Base-by-base conservation (phyloP, 2,329 filamentous ascomycete species). In the Fusarium tricinctum region DNA sequence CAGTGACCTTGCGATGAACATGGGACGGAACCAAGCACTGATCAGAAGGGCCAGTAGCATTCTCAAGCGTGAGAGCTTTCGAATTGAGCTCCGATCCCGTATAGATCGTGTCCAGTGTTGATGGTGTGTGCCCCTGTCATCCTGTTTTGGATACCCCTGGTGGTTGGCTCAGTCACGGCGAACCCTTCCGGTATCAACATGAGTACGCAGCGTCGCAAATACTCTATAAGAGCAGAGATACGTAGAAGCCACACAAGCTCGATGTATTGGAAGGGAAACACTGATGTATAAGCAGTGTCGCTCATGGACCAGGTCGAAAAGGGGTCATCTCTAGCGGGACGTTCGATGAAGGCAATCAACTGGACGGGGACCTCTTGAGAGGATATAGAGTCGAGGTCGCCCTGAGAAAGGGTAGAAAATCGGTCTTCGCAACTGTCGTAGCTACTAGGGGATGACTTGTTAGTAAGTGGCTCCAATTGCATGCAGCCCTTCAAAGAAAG, bases 1-100 rank as follows among this genome's bases (percentile, higher is more conserved):
- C 10, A 30, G 28, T 30, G 28, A 13, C 26, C 26, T 26, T 8
- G 26, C 26, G 26, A 26, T 26, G 8, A 26, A 26, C 9, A 26
- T 10, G 9, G 26, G 26, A 26, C 26, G 26, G 26, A 26, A 26
- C 28, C 28, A 5, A 30, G 28, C 14, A 33, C 30, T 14, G 30
- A 15, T 15, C 30, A 26, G 26, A 10, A 10, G 26, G 6, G 30
- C 8, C 7, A 38, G 33, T 3, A 38, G 33, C 15, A 14, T 17
- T n/a, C 33, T 38, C 35, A 38, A 38, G 10, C 8, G 8, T 10
- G 8, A n/a, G 12, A 20, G 12, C 17, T 15, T 28, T 58, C 49
- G 3, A 58, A 58, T n/a, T 58, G 55, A 7, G 40, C 32, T n/a
- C 55, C 55, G 39, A 58, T 58, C 6, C 55, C 55, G 8, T 22